phyloP scores from a whole-genome alignment of 257 asterid genomes.

The Penstemon davidsonii region DNA sequence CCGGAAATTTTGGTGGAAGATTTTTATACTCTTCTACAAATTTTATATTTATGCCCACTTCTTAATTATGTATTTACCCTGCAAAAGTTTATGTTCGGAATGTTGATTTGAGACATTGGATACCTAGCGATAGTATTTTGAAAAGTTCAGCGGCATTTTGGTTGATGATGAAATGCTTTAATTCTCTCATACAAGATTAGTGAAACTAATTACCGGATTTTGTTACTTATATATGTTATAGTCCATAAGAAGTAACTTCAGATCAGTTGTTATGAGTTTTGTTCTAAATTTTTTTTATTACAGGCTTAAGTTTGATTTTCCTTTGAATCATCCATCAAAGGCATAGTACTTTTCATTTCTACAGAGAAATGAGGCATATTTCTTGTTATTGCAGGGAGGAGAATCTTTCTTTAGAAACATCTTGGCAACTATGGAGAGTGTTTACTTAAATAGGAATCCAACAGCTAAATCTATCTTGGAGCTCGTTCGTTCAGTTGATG shows the following conservation, averaged over 20 bases:
- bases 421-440: slow-evolving; percentile 67
- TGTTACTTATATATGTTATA: no score
- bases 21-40: no score
- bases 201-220: no score
- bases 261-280: background rate
- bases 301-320: background rate
- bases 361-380: background rate
- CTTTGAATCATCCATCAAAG: background rate
- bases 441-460: slow-evolving; percentile 76
- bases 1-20: no score
- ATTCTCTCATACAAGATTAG: no score
- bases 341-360: background rate
- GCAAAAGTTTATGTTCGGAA: background rate
- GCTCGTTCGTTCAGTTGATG: slow-evolving; percentile 67
- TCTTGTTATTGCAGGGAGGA: slow-evolving; percentile 58
- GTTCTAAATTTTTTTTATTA: background rate
- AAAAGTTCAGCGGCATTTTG: no score
- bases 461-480: slow-evolving; percentile 81
- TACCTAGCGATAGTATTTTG: background rate
- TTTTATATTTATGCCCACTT: no score
- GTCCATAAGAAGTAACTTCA: no score
- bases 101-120: background rate
- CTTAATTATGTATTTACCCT: no score
- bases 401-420: slow-evolving; percentile 79
- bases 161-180: no score